These are phyloP conservation scores for Amanita molliuscula DNA, from an alignment of 768 basidiomycete species.

Conservation along the genomic window DNA sequence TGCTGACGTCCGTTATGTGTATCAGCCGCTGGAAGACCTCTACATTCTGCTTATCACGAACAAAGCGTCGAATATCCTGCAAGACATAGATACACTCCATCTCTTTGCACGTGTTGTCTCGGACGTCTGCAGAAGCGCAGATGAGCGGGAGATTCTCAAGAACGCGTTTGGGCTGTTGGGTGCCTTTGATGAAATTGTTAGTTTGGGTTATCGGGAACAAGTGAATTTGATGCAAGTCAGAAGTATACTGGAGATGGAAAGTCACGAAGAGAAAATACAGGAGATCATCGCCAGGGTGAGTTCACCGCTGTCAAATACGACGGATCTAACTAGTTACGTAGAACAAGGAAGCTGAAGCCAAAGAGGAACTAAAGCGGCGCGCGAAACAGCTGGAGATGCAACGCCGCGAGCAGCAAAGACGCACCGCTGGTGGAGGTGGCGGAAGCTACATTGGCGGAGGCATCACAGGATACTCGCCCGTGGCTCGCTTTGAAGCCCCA, in stretches of 20 bases:
- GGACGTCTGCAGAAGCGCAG: constrained; percentile 77
- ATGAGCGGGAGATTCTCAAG: constrained; percentile 82
- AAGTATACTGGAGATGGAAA: constrained; percentile 80
- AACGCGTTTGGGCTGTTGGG: constrained; percentile 90
- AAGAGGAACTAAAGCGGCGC: constrained; percentile 95
- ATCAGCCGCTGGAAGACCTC: constrained; percentile 92
- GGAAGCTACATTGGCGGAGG: constrained; percentile 59
- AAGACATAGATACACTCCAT: constrained; percentile 95
- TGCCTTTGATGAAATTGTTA: constrained; percentile 95
- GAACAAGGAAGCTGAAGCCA: constrained; percentile 99
- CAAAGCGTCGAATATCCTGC: constrained; percentile 97
- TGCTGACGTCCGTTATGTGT: constrained; percentile 90
- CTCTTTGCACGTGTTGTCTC: constrained; percentile 91
- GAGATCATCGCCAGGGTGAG: constrained; percentile 92
- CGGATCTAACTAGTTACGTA: constrained; percentile 16
- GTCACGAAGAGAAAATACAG: constrained; percentile 90
- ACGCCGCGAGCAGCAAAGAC: constrained; percentile 84
- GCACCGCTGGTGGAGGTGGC: constrained; percentile 41
- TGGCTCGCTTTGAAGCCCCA: constrained; percentile 64
- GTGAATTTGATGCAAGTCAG: constrained; percentile 73
- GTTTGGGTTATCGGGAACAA: constrained; percentile 75
- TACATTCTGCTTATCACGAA: constrained; percentile 98
- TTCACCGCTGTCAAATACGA: constrained; percentile 1
- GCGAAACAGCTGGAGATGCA: constrained; percentile 99
- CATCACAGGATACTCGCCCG: constrained; percentile 57